Evolutionary conservation across 1,284 basidiomycete species (phyloP).

Genomic region (Phellopilus nigrolimitatus): DNA sequence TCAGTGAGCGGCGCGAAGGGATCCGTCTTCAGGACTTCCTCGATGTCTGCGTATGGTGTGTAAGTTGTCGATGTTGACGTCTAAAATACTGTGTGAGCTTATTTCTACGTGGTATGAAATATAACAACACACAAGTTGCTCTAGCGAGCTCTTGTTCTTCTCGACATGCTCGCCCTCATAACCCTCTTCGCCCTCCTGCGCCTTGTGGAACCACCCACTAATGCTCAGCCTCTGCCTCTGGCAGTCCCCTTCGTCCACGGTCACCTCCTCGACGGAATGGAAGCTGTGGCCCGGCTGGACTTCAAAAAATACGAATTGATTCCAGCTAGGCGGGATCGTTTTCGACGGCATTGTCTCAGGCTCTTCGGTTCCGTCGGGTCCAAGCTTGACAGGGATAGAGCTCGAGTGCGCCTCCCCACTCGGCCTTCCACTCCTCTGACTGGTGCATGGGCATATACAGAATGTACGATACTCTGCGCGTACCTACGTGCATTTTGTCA

Average conservation of each 20-base stretch:
- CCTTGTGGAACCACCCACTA: constrained; percentile 96
- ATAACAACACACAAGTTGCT: constrained; percentile 64
- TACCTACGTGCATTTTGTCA: constrained; percentile 39
- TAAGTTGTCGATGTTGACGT: constrained; percentile 60
- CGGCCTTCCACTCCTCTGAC: constrained; percentile 62
- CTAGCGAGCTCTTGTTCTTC: constrained; percentile 63
- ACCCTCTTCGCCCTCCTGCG: constrained; percentile 87
- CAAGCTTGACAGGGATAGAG: constrained; percentile 73
- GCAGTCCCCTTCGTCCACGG: constrained; percentile 68
- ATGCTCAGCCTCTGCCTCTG: constrained; percentile 79
- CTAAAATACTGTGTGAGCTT: constrained; percentile 28
- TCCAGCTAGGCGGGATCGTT: constrained; percentile 82
- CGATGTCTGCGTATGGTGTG: constrained; percentile 47
- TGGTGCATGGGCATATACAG: constrained; percentile 92
- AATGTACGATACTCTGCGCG: constrained; percentile 94
- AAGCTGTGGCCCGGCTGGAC: constrained; percentile 89
- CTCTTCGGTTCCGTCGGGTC: constrained; percentile 49
- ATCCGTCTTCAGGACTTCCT: constrained; percentile 16
- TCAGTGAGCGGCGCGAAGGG: constrained; percentile 52
- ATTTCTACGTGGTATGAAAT: background rate
- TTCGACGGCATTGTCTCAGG: constrained; percentile 60
- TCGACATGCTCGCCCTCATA: constrained; percentile 51
- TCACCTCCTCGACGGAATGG: constrained; percentile 96
- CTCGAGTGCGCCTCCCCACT: constrained; percentile 94
- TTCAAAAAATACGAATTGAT: constrained; percentile 96